phyloP scores from a whole-genome alignment of 1,284 basidiomycete genomes.

The Sporisorium exsertum region DNA sequence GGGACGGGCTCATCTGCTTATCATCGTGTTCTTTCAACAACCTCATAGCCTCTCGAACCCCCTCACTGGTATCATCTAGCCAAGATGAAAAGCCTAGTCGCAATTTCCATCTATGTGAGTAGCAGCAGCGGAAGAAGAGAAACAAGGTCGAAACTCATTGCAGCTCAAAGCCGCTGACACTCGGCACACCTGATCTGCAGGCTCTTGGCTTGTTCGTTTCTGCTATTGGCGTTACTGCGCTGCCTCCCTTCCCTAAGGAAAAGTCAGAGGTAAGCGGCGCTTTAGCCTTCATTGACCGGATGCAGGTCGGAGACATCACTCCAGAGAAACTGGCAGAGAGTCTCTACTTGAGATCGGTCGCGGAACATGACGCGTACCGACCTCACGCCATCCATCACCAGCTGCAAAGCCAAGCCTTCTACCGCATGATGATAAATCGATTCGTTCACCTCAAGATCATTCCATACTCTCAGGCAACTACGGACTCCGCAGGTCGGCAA shows the following conservation, averaged over 20 bases:
- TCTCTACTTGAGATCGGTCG: conserved; percentile 1
- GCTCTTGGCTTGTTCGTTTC: not conserved
- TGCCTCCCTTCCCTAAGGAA: not conserved
- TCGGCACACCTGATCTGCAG: not conserved
- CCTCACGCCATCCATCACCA: conserved; percentile 10
- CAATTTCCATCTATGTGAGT: not conserved
- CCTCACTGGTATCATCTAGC: too few relatives aligned
- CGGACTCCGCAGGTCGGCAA: too few relatives aligned
- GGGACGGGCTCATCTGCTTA: too few relatives aligned
- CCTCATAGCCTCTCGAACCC: too few relatives aligned
- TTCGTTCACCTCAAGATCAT: not conserved
- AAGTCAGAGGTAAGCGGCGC: conserved; percentile 12
- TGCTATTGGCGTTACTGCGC: not conserved
- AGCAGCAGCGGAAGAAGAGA: not conserved
- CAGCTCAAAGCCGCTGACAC: not conserved
- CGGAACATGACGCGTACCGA: conserved; percentile 6
- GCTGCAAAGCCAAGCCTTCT: conserved; percentile 24
- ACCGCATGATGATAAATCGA: conserved; percentile 23
- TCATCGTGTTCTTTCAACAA: too few relatives aligned
- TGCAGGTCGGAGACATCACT: not conserved
- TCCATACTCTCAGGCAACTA: not conserved
- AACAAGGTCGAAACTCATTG: not conserved
- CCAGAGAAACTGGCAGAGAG: not conserved
- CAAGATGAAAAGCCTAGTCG: too few relatives aligned
- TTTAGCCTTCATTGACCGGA: not conserved